Base-by-base conservation (phyloP, 495 filamentous ascomycete species). In the Podospora tetraspora region DNA sequence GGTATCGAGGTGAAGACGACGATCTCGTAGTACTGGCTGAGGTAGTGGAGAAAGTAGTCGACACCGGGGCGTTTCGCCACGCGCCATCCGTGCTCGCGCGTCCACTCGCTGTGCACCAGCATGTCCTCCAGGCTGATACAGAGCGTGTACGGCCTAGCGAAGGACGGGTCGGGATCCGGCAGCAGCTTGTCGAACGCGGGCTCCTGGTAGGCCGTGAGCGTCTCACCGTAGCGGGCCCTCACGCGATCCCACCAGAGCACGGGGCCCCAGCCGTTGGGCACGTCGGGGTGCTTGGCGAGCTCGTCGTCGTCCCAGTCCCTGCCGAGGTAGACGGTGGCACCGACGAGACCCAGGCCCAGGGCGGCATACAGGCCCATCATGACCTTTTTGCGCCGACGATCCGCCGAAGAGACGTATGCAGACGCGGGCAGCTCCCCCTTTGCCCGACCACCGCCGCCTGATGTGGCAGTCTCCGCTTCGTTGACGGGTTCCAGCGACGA, bases 11-110 rank as follows among this genome's bases (percentile, higher is more conserved):
- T 97, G 82, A 97, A 99, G 59, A 99, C 86, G 52, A 97, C 96
- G 24, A 99, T 84, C 77, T 99, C 95, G 78, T 97, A 99, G 83
- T 98, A 97, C 76, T 97, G 92, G 79, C 90, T 93, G 56, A 99
- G 84, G 76, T 99, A 99, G 74, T 91, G 92, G 64, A 99, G 79
- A 82, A 99, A 98, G 83, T 99, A 99, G 81, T 99, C 95, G 59
- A 97, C 85, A 57, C 95, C 95, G 29, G 95, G 95, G 37, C 95
- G 88, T 81, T 99, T 99, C 57, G 95, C 95, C 71, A 94, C 86
- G 67, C 94, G 88, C 94, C 95, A 99, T 29, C 95, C 95, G 72
- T 97, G 91, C 72, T 98, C 90, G 62, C 93, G 87, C 23, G 87
- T 87, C 95, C 95, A 99, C 73, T 96, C 91, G 76, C 90, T 93